Percentiles rank a stretch among this genome's conserved stretches.
phyloP scores from a whole-genome alignment of 2,329 filamentous ascomycete genomes.

The Sporothrix humicola region DNA sequence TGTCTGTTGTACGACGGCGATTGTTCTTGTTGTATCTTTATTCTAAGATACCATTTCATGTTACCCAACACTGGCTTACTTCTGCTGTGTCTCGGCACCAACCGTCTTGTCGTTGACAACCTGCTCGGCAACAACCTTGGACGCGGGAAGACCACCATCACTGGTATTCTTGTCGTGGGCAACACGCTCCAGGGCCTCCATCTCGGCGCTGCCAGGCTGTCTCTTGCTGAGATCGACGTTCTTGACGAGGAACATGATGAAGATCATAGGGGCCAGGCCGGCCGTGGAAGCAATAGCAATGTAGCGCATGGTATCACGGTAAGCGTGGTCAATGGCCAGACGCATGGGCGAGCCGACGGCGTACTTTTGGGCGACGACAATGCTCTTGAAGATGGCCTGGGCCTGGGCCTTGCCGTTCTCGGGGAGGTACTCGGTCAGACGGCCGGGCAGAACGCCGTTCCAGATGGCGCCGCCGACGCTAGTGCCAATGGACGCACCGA shows the following conservation, averaged over 20 bases:
- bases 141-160: neutral
- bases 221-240: constrained; percentile 21
- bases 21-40: no score
- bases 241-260: constrained; percentile 33
- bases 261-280: constrained; percentile 21
- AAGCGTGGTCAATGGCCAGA: constrained; percentile 50
- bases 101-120: neutral
- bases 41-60: no score
- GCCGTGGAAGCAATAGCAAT: constrained; percentile 40
- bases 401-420: constrained; percentile 47
- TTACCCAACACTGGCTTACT: neutral
- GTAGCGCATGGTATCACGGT: constrained; percentile 55
- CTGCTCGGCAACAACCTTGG: neutral
- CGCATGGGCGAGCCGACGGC: constrained; percentile 51
- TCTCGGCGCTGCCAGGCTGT: constrained; percentile 15
- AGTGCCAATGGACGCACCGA: constrained; percentile 64
- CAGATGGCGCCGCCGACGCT: constrained; percentile 66
- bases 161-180: neutral
- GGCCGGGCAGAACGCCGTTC: constrained; percentile 59
- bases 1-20: no score
- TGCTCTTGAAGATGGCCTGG: constrained; percentile 25
- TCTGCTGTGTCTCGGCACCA: neutral
- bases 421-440: constrained; percentile 36
- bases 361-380: constrained; percentile 48
- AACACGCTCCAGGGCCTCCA: constrained; percentile 6